Evolutionary conservation across 306 rosid genomes (phyloP).

Genomic region (Luffa aegyptiaca): DNA sequence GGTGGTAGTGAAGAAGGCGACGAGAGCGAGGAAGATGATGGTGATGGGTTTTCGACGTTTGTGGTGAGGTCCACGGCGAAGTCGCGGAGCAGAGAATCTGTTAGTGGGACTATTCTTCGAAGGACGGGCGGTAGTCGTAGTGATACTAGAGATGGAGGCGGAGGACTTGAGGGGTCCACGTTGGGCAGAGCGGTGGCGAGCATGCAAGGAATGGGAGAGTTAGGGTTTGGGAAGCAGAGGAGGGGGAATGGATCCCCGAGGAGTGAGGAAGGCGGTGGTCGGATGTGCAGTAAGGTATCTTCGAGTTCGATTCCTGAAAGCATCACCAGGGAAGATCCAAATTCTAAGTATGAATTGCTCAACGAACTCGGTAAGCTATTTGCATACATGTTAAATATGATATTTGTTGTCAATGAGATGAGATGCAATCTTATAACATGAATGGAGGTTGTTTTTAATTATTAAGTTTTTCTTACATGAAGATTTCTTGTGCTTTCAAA

Average conservation of each 20-base stretch:
- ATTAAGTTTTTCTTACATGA: not conserved
- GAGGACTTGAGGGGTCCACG: slow-evolving; percentile 29
- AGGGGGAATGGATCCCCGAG: slow-evolving; percentile 49
- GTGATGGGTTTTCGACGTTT: slow-evolving; percentile 52
- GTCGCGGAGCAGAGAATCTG: slow-evolving; percentile 45
- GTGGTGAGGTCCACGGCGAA: slow-evolving; percentile 47
- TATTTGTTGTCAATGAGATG: not conserved
- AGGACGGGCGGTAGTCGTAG: slow-evolving; percentile 21
- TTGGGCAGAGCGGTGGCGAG: slow-evolving; percentile 92
- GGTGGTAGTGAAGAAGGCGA: slow-evolving; percentile 22
- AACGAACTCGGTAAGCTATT: slow-evolving; percentile 76
- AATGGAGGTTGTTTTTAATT: not conserved
- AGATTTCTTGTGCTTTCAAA: not conserved
- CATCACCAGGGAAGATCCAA: slow-evolving; percentile 84
- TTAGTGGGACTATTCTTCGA: slow-evolving; percentile 58
- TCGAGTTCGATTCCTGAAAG: slow-evolving; percentile 89
- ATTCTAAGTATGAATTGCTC: slow-evolving; percentile 79
- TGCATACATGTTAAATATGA: not conserved
- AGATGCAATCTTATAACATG: not conserved
- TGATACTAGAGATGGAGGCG: slow-evolving; percentile 4
- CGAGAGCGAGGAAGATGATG: slow-evolving; percentile 27
- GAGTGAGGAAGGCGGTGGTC: slow-evolving; percentile 40
- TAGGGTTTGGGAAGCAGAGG: slow-evolving; percentile 69
- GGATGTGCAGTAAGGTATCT: slow-evolving; percentile 55
- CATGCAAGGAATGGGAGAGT: slow-evolving; percentile 71